Percentiles rank a stretch among this genome's conserved stretches.
These are phyloP conservation scores for Cornus florida DNA, from an alignment of 148 eudicot species.

Conservation along the genomic window DNA sequence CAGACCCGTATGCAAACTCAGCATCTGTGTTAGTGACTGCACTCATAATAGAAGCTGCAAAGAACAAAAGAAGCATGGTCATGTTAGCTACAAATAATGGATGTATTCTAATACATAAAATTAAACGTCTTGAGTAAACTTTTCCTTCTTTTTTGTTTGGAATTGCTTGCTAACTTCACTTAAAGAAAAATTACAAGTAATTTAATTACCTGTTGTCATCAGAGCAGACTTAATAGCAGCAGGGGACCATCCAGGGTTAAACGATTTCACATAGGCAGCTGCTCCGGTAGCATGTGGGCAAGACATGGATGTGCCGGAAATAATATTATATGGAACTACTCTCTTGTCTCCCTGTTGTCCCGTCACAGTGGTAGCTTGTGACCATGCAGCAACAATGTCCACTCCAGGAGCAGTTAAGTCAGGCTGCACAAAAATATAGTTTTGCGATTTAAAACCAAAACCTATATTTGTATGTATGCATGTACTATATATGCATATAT, in stretches of 20 bases:
- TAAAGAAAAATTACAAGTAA: no score
- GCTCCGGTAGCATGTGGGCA: constrained; percentile 67
- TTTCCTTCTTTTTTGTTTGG: no score
- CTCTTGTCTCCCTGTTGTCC: constrained; percentile 32
- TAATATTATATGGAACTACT: constrained; percentile 31
- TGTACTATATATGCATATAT: background rate
- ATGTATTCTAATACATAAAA: no score
- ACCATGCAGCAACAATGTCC: constrained; percentile 61
- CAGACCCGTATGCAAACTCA: constrained; percentile 55
- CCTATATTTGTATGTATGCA: no score
- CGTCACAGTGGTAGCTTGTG: constrained; percentile 25
- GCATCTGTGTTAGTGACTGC: constrained; percentile 9
- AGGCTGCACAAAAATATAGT: constrained; percentile 31
- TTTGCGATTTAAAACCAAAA: background rate
- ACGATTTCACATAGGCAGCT: constrained; percentile 58
- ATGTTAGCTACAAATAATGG: background rate
- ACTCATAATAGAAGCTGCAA: constrained; percentile 27
- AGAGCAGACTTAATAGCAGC: constrained; percentile 70
- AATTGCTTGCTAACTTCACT: no score
- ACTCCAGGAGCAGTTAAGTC: constrained; percentile 69
- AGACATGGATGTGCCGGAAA: constrained; percentile 75
- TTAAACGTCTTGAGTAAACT: no score
- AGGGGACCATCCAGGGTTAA: constrained; percentile 65
- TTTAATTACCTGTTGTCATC: constrained; percentile 58
- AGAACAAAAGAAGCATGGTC: background rate